Conservation (phyloP, 2,329 filamentous ascomycete species). For the Camillea tinctor region DNA sequence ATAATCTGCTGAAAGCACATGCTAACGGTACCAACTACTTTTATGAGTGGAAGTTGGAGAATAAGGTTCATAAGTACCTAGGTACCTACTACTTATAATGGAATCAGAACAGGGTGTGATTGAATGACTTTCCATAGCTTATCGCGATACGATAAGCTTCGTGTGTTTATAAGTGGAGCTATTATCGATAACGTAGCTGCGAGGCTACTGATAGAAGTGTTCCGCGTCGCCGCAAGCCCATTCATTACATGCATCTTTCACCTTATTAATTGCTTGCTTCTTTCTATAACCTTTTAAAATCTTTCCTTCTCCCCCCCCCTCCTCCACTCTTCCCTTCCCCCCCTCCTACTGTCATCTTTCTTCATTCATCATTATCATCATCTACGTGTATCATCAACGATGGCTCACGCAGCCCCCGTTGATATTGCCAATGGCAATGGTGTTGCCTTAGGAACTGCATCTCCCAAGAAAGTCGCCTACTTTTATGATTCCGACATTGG, state of each 20-base stretch:
- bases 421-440: slow-evolving; percentile 54
- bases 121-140: no score
- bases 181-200: neutral
- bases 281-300: neutral
- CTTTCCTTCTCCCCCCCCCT: neutral
- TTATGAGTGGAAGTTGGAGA: no score
- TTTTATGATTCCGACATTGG: slow-evolving; percentile 99
- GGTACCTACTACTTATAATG: no score
- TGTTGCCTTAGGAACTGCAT: slow-evolving; percentile 44
- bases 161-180: neutral
- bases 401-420: slow-evolving; percentile 52
- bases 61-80: no score
- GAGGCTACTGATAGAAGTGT: neutral
- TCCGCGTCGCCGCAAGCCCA: neutral
- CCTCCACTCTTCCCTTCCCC: slow-evolving; percentile 2
- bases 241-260: neutral
- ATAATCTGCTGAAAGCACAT: no score
- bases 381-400: slow-evolving; percentile 27
- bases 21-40: no score
- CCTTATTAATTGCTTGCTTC: neutral
- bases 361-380: slow-evolving; percentile 1
- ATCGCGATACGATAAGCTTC: neutral
- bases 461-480: slow-evolving; percentile 84
- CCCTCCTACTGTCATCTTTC: slow-evolving; percentile 11
- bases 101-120: no score